These are phyloP conservation scores for Circinella umbellata DNA, from an alignment of 371 early-diverging fungal genomes.

Conservation along the genomic window DNA sequence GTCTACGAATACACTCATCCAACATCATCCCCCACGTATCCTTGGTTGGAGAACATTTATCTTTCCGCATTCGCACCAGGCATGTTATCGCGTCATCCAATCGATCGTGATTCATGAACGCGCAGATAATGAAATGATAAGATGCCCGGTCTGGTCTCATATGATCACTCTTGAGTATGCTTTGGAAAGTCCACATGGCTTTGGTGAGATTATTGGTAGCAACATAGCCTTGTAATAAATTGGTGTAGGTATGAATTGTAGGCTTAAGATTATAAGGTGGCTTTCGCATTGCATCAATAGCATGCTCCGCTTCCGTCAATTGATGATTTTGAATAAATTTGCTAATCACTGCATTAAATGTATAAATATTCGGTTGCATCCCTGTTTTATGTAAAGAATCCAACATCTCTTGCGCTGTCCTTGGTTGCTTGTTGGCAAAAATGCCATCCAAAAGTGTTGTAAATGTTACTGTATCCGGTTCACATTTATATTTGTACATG, in stretches of 20 bases:
- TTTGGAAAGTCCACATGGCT: conserved; percentile 45
- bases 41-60: conserved; percentile 33
- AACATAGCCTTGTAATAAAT: conserved; percentile 49
- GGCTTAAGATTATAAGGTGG: conserved; percentile 27
- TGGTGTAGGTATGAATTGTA: conserved; percentile 51
- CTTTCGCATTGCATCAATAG: conserved; percentile 26
- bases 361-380: conserved; percentile 49
- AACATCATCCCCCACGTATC: conserved; percentile 46
- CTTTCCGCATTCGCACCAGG: conserved; percentile 35
- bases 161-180: conserved; percentile 23
- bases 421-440: conserved; percentile 30
- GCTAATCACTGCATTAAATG: conserved; percentile 52
- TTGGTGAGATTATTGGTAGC: conserved; percentile 31
- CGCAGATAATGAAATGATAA: conserved; percentile 49
- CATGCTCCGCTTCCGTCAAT: conserved; percentile 41
- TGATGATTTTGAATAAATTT: conserved; percentile 37
- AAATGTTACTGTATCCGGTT: conserved; percentile 49
- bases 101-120: conserved; percentile 37
- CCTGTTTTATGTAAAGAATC: conserved; percentile 26
- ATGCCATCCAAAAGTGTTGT: conserved; percentile 50
- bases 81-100: conserved; percentile 42
- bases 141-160: conserved; percentile 49
- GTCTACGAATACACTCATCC: conserved; percentile 29
- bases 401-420: conserved; percentile 34
- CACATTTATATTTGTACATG: conserved; percentile 36